phyloP scores from a whole-genome alignment of 78 protist genomes.

The Chrysochromulina parva region DNA sequence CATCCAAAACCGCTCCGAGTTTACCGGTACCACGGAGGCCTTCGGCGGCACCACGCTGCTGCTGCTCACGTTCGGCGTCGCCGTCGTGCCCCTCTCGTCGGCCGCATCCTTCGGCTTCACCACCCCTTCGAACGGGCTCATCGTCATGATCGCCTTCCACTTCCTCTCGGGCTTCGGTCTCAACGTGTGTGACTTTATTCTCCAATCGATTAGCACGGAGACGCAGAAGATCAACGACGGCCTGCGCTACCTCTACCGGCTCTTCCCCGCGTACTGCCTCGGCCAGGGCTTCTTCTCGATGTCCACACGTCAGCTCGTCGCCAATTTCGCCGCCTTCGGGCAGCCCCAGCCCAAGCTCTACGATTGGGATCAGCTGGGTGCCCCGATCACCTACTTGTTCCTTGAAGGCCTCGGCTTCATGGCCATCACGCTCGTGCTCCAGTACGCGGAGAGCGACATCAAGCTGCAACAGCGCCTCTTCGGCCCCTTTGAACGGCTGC shows the following conservation, averaged over 20 bases:
- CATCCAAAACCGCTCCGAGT: neutral
- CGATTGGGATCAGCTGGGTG: neutral
- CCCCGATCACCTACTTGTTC: neutral
- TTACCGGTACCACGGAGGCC: neutral
- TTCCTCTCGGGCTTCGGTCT: slow-evolving; percentile 38
- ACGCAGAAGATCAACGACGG: neutral
- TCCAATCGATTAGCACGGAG: neutral
- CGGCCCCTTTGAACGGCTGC: neutral
- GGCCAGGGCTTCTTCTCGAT: slow-evolving; percentile 6
- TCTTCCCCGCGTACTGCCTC: slow-evolving; percentile 41
- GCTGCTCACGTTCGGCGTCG: slow-evolving; percentile 18
- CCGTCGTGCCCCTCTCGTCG: slow-evolving; percentile 36
- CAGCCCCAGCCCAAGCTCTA: neutral
- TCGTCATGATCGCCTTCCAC: neutral
- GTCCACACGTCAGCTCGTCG: neutral
- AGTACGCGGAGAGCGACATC: neutral
- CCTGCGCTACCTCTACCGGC: neutral
- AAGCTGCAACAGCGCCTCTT: neutral
- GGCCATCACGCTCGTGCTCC: neutral
- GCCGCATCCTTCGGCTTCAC: slow-evolving; percentile 22
- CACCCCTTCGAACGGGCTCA: slow-evolving; percentile 27
- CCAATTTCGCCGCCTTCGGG: neutral
- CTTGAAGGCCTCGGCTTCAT: neutral
- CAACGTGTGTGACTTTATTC: neutral
- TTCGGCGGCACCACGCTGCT: neutral